Evolutionary conservation across 2,329 filamentous ascomycete genomes (phyloP).

Genomic region (Xylariomycetidae sp.): DNA sequence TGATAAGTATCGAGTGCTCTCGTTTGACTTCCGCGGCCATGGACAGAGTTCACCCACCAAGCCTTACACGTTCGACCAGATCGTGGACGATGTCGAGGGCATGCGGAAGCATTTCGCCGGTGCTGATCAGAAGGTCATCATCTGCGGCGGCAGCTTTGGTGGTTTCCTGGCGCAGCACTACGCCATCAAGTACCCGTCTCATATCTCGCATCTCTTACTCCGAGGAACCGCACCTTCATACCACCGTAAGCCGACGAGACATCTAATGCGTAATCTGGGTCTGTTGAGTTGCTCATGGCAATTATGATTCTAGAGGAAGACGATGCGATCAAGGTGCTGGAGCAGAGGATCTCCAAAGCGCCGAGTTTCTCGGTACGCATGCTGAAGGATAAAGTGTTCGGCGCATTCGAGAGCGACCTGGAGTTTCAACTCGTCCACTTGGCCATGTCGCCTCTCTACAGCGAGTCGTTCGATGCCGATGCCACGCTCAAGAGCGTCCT

Average conservation of each 20-base stretch:
- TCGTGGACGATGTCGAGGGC: conserved; percentile 33
- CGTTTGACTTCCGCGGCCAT: conserved; percentile 33
- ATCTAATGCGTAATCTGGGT: not conserved
- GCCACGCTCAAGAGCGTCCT: conserved; percentile 25
- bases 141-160: conserved; percentile 35
- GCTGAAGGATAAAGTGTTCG: conserved; percentile 34
- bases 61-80: conserved; percentile 31
- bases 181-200: conserved; percentile 29
- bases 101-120: conserved; percentile 26
- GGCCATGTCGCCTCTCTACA: conserved; percentile 33
- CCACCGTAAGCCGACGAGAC: conserved; percentile 26
- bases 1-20: conserved; percentile 26
- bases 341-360: conserved; percentile 25
- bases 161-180: conserved; percentile 35
- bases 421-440: conserved; percentile 34
- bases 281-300: not conserved
- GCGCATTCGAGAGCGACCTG: conserved; percentile 29
- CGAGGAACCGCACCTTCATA: conserved; percentile 32
- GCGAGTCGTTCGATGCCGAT: conserved; percentile 30
- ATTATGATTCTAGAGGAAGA: conserved; percentile 25
- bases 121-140: conserved; percentile 19
- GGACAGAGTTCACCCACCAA: conserved; percentile 29
- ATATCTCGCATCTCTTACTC: conserved; percentile 29
- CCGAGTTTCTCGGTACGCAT: conserved; percentile 33
- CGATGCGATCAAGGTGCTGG: conserved; percentile 27